Percentiles rank a stretch among this genome's conserved stretches.
Evolutionary conservation across 257 asterid genomes (phyloP).

Genomic region (Solanum chiquidenum): DNA sequence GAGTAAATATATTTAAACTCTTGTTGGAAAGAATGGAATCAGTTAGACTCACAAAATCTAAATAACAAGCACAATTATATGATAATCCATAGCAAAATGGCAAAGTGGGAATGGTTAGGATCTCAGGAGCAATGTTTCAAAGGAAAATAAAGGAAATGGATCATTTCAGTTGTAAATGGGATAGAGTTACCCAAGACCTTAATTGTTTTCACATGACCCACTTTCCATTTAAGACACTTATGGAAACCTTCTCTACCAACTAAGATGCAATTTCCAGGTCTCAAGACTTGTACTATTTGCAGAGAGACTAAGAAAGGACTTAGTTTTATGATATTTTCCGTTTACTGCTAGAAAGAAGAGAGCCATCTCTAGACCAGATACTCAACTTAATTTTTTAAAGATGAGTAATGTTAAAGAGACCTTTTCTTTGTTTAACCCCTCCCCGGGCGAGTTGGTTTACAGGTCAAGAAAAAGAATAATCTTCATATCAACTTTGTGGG

Average conservation of each 20-base stretch:
- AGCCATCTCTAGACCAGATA: neutral
- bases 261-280: neutral
- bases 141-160: neutral
- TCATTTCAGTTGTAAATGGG: neutral
- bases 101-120: neutral
- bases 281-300: neutral
- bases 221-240: neutral
- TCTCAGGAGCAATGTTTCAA: neutral
- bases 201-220: neutral
- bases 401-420: neutral
- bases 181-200: neutral
- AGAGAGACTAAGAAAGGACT: neutral
- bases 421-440: neutral
- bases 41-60: neutral
- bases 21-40: neutral
- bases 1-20: neutral
- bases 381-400: neutral
- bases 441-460: neutral
- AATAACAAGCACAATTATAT: neutral
- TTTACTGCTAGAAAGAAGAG: neutral
- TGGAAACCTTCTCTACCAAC: neutral
- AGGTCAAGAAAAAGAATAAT: neutral
- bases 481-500: neutral
- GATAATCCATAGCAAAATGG: neutral
- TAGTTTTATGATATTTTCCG: neutral